Evolutionary conservation across 306 rosid species (phyloP), one percentile per base, ranked within the genome.

Genomic region (Parietaria judaica): DNA sequence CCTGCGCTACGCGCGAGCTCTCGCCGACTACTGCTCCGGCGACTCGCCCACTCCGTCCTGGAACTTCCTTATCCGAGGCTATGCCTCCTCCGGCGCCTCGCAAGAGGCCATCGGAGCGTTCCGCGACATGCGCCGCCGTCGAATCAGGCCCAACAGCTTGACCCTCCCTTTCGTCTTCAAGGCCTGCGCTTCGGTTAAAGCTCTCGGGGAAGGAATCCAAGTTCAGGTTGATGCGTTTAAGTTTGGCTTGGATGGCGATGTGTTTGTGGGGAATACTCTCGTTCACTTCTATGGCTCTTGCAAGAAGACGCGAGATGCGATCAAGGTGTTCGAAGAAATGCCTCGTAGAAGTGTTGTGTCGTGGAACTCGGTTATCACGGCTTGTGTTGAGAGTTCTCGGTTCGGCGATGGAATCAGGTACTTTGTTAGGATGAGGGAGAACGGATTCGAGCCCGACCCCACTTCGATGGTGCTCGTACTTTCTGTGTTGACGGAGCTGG

Each of bases 381-480:
- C 90, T 35, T 92, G 88, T 63, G 83, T 86, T 67, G 90, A 86
- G 81, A 86, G 69, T 67, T 46, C 62, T 51, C 70, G 80, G 77
- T 61, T 80, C 16, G 48, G 44, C n/a, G 79, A 79, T 56, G 95
- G 80, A 13, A 61, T 92, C 63, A 63, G 37, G 58, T 84, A 79
- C 72, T 86, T 88, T 74, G 8, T 74, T 46, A 76, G 34, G 72
- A 88, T 92, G 99, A 70, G 80, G 55, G 71, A 51, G 68, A 69
- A 56, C 77, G 90, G 81, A 53, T 86, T 92, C 65, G 83, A 77
- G 70, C 86, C 89, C 1, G 95, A 92, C 14, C 84, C 87, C 76
- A 88, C 94, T n/a, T 82, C 84, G 3, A 78, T 86, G 99, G 90
- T 88, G 62, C 74, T 88, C 41, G 31, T 92, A 67, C 83, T 92